Evolutionary conservation across 768 basidiomycete species (phyloP), one percentile per base, ranked within the genome.

Genomic region (Symmetrospora coprosmae): DNA sequence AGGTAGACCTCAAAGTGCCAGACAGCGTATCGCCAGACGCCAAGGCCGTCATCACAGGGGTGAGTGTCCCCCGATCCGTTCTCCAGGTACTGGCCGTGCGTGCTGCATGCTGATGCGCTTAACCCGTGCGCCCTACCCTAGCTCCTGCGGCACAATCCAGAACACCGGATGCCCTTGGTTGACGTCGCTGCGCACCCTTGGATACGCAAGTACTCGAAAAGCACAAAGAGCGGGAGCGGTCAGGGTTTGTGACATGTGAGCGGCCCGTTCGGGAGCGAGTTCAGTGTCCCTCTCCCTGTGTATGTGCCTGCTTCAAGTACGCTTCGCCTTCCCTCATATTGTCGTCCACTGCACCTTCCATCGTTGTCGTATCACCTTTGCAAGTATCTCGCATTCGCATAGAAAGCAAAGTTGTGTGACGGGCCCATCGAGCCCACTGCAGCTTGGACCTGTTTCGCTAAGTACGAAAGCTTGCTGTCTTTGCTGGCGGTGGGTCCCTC

Each of bases 171-270:
- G 16, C 75, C 88, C 0, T 77, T 94, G 25, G 71, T 74, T 0
- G 82, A 88, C 16, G 90, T 88, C 30, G 75, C 82, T 27, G 75
- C 75, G 2, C 90, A 92, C 68, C 87, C 88, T 9, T 96, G 91
- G 88, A 84, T 96, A 61, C 70, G 72, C 52, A 74, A 73, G 67
- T 70, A 73, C 61, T 60, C 62, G 51, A 66, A 66, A 34, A 28
- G 25, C 16, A 23, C 23, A 4, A 53, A 53, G 23, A 53, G 51
- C 21, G 51, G 51, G 16, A 38, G 34, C 37, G 51, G 51, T 39
- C 51, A 53, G 27, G 51, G 51, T 19, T 28, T 53, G 21, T 53
- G 41, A 45, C n/a, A n/a, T n/a, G n/a, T n/a, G n/a, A n/a, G n/a
- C n/a, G n/a, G n/a, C n/a, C n/a, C n/a, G n/a, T n/a, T n/a, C n/a